phyloP scores from a whole-genome alignment of 2,329 filamentous ascomycete species.

The Fusarium austroafricanum region DNA sequence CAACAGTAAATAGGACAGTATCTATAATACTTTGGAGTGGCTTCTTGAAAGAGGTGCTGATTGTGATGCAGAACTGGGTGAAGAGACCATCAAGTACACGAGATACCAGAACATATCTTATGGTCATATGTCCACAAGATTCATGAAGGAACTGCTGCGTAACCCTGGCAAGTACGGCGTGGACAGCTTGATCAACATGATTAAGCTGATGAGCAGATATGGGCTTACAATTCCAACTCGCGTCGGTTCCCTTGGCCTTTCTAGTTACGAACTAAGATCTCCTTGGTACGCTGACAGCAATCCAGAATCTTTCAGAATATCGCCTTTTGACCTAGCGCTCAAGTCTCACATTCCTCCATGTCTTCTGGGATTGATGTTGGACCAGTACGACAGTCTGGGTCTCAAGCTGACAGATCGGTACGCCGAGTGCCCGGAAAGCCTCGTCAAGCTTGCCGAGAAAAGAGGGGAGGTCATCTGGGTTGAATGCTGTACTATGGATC shows the following conservation, averaged over 20 bases:
- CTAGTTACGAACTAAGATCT: no score
- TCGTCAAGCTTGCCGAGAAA: neutral
- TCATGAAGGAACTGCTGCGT: neutral
- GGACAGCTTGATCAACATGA: neutral
- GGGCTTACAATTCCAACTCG: conserved; percentile 6
- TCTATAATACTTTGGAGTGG: conserved; percentile 5
- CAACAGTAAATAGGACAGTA: neutral
- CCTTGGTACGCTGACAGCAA: no score
- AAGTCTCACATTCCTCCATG: conserved; percentile 8
- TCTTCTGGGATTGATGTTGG: conserved; percentile 15
- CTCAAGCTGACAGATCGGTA: neutral
- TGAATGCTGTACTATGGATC: neutral
- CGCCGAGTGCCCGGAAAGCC: neutral
- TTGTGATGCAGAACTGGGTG: neutral
- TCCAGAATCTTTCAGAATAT: no score
- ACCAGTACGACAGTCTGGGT: neutral
- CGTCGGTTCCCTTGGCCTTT: neutral
- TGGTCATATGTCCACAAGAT: neutral
- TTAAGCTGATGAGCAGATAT: neutral
- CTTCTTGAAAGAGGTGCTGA: conserved; percentile 12
- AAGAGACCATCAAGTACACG: no score
- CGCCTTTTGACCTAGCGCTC: neutral
- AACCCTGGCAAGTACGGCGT: neutral
- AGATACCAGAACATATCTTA: no score
- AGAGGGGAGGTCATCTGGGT: neutral